Evolutionary conservation across 139 green algal genomes (phyloP), one percentile per base, ranked within the genome.

Genomic region (Picochlorum sp.): DNA sequence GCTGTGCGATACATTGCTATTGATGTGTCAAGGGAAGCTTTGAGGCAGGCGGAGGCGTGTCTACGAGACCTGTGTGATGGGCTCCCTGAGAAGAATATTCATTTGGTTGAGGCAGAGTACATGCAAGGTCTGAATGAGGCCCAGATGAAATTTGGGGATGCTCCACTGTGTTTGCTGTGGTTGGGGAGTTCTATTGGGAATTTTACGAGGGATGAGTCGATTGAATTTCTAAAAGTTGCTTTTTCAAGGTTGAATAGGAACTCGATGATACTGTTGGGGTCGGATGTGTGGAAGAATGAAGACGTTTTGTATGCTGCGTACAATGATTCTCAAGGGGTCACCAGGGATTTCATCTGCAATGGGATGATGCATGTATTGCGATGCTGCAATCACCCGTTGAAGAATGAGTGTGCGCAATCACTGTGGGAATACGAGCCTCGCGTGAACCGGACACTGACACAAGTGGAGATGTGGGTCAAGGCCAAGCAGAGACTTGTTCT

Each of bases 151-250:
- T 26, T 78, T 37, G 73, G 81, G 0, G 26, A 49, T 15, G 55
- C 57, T 37, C 50, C 55, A 18, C 70, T 87, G n/a, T 80, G 58
- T 61, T 15, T 87, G 16, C 77, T 87, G 28, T 87, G 81, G 81
- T 78, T 87, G 20, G 81, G 81, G 57, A 80, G 66, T 63, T 80
- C 64, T 23, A 74, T 88, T 7, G 81, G 81, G 21, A 87, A 87
- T 66, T 73, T 88, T 30, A 54, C 52, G n/a, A 9, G 26, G 9
- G 57, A 50, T 6, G 79, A 76, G 23, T 73, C 72, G 10, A 31
- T 76, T n/a, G 8, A 67, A 20, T 80, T 86, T 9, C 71, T 86
- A 57, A 20, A 34, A 2, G 58, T 52, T 16, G 31, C 82, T 44
- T 41, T 28, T 15, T 21, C 15, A 14, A 52, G 50, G 13, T 65